A percentile compares a stretch with the other conserved stretches of the same genome.
Evolutionary conservation across 495 filamentous ascomycete species (phyloP).

Genomic region (Daldinia childiae): DNA sequence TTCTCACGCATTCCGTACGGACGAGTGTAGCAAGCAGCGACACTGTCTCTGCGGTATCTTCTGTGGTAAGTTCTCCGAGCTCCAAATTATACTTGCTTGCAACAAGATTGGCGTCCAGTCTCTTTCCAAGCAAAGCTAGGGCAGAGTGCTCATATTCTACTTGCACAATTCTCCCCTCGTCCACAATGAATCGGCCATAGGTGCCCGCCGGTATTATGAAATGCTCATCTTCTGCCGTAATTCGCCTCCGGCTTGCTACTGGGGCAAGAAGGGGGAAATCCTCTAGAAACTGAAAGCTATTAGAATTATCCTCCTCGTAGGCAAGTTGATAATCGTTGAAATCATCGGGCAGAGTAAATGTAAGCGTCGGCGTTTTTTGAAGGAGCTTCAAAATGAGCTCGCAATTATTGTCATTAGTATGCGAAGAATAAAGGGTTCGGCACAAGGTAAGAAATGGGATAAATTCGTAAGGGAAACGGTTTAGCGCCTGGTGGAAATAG

Average conservation of each 20-base stretch:
- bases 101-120: constrained; percentile 67
- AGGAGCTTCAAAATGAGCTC: constrained; percentile 64
- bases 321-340: constrained; percentile 77
- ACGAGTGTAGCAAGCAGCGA: constrained; percentile 55
- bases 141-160: constrained; percentile 81
- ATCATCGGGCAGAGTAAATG: constrained; percentile 69
- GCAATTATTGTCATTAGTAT: constrained; percentile 60
- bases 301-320: constrained; percentile 84
- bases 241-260: constrained; percentile 42
- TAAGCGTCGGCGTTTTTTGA: constrained; percentile 72
- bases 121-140: constrained; percentile 77
- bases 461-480: constrained; percentile 87
- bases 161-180: constrained; percentile 60
- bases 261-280: constrained; percentile 64
- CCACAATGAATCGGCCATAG: constrained; percentile 73
- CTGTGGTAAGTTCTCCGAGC: constrained; percentile 47
- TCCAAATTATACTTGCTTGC: constrained; percentile 46
- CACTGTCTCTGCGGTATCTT: constrained; percentile 54
- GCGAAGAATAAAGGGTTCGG: constrained; percentile 49
- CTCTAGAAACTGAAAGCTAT: constrained; percentile 64
- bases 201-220: constrained; percentile 70
- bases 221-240: constrained; percentile 48
- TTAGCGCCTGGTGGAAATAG: constrained; percentile 69
- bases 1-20: constrained; percentile 49
- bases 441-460: constrained; percentile 73